Percentiles rank a stretch among this genome's conserved stretches.
Evolutionary conservation across 2,329 filamentous ascomycete species (phyloP).

Genomic region (Orbilia blumenaviensis): DNA sequence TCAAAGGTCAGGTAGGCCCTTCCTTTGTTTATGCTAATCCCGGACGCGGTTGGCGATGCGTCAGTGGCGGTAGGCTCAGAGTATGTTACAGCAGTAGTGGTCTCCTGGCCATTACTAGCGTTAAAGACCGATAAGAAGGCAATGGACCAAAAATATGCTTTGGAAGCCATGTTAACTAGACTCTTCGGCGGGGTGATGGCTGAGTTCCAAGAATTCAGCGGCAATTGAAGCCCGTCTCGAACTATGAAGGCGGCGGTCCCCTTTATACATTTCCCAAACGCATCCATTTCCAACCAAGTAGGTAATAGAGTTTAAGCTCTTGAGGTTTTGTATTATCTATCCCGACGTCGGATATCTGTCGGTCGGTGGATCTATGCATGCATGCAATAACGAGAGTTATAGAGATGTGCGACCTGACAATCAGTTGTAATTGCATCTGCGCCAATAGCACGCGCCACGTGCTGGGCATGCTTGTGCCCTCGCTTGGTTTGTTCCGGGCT

Average conservation of each 20-base stretch:
- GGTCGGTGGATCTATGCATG: neutral
- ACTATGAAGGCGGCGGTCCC: neutral
- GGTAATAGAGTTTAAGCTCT: neutral
- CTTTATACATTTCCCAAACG: slow-evolving; percentile 7
- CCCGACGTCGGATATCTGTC: neutral
- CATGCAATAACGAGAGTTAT: no score
- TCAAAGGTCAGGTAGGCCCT: slow-evolving; percentile 46
- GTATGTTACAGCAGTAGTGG: neutral
- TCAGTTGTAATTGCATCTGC: neutral
- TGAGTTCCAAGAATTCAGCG: neutral
- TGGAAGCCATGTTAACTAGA: slow-evolving; percentile 9
- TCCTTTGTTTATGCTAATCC: slow-evolving; percentile 29
- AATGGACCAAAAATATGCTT: slow-evolving; percentile 14
- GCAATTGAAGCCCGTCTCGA: neutral
- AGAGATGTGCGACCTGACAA: neutral
- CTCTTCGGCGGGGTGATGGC: neutral
- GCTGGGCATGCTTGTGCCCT: slow-evolving; percentile 22
- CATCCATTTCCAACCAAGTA: neutral
- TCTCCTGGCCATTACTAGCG: neutral
- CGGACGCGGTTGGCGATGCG: slow-evolving; percentile 29
- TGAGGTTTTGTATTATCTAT: neutral
- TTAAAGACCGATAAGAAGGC: slow-evolving; percentile 11
- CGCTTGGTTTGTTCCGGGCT: slow-evolving; percentile 4
- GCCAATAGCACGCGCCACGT: slow-evolving; percentile 35
- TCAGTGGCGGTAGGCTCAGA: slow-evolving; percentile 31